Evolutionary conservation across 192 early-diverging fungal genomes (phyloP), one percentile per base, ranked within the genome.

Genomic region (Geranomyces variabilis): DNA sequence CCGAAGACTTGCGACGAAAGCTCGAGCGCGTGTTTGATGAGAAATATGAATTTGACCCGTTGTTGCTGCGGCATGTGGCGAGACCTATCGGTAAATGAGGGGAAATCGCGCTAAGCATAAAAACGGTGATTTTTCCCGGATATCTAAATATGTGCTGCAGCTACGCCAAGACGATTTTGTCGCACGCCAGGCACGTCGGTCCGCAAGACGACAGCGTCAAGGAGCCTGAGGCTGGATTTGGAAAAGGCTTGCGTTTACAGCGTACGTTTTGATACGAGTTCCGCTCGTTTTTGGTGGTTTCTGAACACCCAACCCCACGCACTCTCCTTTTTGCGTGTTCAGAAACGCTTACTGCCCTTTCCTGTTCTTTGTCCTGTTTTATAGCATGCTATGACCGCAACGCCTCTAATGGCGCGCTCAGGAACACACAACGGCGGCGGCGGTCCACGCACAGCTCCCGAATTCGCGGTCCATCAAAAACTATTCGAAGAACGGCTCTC

Each of bases 41-140:
- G 56, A 34, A 31, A 5, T 70, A 70, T 28, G 56, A 70, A 28
- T 70, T 70, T 70, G 68, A 70, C 60, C 56, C 56, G 7, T 19
- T 55, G 13, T 17, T 46, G 17, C 41, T 70, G 9, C 30, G 68
- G 24, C 68, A 30, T 5, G 41, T 59, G 3, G 22, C 8, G 7
- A 9, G 57, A 28, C 41, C 68, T 17, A 33, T 61, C 19, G 66
- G 66, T 68, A 68, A 36, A 14, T 53, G 51, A 53, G 3, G 19
- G 10, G 46, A 47, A 47, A 19, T n/a, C n/a, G n/a, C n/a, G n/a
- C n/a, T n/a, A n/a, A n/a, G n/a, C n/a, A n/a, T n/a, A n/a, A n/a
- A n/a, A n/a, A n/a, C n/a, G n/a, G n/a, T n/a, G n/a, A n/a, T n/a
- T n/a, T n/a, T n/a, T n/a, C n/a, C n/a, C n/a, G n/a, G n/a, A n/a